Evolutionary conservation across 108 stramenopile genomes (phyloP), one percentile per base, ranked within the genome.

Genomic region (Pseudonitzschia pungens): DNA sequence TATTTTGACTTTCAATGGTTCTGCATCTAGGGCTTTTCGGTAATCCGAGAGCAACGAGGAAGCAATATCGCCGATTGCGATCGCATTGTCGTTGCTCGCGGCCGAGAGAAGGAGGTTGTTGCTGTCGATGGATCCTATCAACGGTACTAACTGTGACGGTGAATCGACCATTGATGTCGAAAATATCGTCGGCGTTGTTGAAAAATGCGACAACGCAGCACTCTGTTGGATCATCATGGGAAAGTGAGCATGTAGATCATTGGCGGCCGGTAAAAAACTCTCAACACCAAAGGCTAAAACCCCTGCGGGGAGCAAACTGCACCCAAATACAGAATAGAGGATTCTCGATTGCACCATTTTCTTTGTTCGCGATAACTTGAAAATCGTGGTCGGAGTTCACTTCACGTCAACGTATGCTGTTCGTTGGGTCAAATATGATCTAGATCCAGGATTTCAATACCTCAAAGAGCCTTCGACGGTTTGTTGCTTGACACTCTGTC

Each of bases 41-140:
- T 79, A 79, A 21, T 92, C 28, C 81, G 86, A 33, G 2, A 40
- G 40, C 62, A 63, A 63, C 24, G 62, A 63, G 1, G 62, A 24
- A 10, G 40, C 36, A 4, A 63, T 32, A 22, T 55, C 54, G 10
- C 24, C 54, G 10, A 55, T 22, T 9, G 54, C 21, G 1, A 10
- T 55, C 10, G 21, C 1, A n/a, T n/a, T n/a, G n/a, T 16, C n/a
- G 50, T 51, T 51, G 54, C 24, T 26, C 5, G n/a, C 54, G 9
- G 26, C 24, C 2, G 62, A 63, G 8, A 27, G 16, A 20, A 63
- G 62, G 20, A 41, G 12, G n/a, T 15, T 63, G 32, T 36, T 63
- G 31, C n/a, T 33, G 21, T 12, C 27, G 18, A 9, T 20, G 57
- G 11, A 14, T 14, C 5, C 8, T 20, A 32, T 14, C 31, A 21